Evolutionary conservation across 176 grass and related monocot genomes (phyloP).

Genomic region (Chrysopogon serrulatus): DNA sequence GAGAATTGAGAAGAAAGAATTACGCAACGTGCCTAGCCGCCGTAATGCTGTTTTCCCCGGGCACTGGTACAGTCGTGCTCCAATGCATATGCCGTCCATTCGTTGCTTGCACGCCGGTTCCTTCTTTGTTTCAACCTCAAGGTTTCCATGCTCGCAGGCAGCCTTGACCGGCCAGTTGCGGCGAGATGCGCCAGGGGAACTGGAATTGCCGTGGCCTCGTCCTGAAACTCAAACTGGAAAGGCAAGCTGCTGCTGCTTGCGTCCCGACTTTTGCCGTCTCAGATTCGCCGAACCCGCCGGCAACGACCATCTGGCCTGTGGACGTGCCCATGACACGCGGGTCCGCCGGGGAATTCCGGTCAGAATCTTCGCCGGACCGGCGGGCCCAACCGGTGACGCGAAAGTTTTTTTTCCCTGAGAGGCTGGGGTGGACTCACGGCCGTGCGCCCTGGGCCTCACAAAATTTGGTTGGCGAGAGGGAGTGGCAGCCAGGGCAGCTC

Average conservation of each 20-base stretch:
- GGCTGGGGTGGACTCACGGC: no score
- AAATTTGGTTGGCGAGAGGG: conserved; percentile 35
- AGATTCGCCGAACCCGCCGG: conserved; percentile 20
- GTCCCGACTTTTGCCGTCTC: background rate
- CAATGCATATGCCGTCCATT: background rate
- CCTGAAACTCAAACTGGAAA: background rate
- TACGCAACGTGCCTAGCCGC: no score
- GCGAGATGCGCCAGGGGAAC: background rate
- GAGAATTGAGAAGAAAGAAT: no score
- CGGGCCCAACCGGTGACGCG: background rate
- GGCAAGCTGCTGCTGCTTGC: background rate
- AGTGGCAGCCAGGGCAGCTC: background rate
- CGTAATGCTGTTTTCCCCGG: no score
- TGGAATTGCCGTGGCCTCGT: background rate
- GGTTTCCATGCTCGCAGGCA: no score
- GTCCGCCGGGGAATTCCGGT: background rate
- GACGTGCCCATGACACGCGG: background rate
- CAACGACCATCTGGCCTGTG: background rate
- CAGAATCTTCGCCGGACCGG: background rate
- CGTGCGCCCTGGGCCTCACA: conserved; percentile 21
- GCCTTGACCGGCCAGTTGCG: no score
- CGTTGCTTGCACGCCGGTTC: background rate
- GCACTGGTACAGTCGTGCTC: background rate
- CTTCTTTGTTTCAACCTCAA: no score
- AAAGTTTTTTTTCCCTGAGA: background rate